phyloP scores from a whole-genome alignment of 176 grass and related monocot genomes.

The Elymus sibiricus region DNA sequence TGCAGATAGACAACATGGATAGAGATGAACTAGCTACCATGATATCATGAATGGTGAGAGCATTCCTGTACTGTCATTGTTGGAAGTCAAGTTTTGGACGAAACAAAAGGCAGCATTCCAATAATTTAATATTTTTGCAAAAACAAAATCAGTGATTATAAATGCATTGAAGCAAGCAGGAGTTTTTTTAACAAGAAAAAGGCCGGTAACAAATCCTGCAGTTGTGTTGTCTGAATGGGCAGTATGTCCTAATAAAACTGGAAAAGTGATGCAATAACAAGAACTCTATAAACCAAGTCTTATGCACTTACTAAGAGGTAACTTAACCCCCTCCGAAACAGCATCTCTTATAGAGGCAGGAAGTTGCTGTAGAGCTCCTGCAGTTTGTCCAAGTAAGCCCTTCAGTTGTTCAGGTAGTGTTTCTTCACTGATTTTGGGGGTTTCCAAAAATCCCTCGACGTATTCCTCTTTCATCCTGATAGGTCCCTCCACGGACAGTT shows the following conservation, averaged over 20 bases:
- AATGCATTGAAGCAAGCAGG: not conserved
- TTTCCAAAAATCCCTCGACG: constrained; percentile 62
- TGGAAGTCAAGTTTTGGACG: not conserved
- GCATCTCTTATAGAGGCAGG: constrained; percentile 71
- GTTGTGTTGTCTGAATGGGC: not conserved
- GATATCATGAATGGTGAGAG: not conserved
- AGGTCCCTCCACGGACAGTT: constrained; percentile 80
- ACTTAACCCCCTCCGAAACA: constrained; percentile 73
- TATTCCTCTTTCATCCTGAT: constrained; percentile 96
- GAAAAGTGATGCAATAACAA: constrained; percentile 6
- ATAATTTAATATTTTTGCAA: not conserved
- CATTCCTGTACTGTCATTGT: not conserved
- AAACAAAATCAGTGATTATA: not conserved
- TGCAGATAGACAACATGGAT: not conserved
- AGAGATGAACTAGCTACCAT: not conserved
- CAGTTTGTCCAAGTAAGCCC: constrained; percentile 62
- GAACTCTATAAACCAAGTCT: not conserved
- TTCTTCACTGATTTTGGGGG: constrained; percentile 65
- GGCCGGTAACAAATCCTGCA: not conserved
- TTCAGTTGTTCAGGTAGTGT: constrained; percentile 82
- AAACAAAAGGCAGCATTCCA: not conserved
- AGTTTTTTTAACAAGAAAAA: not conserved
- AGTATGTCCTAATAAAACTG: not conserved
- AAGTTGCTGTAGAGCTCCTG: constrained; percentile 72
- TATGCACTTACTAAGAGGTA: constrained; percentile 78